Evolutionary conservation across 495 filamentous ascomycete species (phyloP).

Genomic region (Geoglossum glabrum): DNA sequence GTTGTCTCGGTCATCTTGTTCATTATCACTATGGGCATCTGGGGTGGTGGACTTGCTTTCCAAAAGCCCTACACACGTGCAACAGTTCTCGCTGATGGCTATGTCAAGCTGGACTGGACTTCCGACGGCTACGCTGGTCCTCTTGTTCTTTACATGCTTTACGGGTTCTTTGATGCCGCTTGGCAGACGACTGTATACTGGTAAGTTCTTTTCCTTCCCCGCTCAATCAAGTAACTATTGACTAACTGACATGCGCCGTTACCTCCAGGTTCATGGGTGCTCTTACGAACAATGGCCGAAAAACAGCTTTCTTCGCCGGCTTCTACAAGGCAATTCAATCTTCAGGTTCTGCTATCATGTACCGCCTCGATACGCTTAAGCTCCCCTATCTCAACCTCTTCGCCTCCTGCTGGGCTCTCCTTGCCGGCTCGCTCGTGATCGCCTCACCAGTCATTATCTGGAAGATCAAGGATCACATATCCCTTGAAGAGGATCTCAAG

Average conservation of each 20-base stretch:
- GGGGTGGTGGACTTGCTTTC: constrained; percentile 75
- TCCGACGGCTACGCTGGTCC: constrained; percentile 51
- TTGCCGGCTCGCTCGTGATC: constrained; percentile 47
- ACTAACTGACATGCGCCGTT: background rate
- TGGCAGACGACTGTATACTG: constrained; percentile 82
- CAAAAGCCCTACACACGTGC: constrained; percentile 42
- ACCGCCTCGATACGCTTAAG: constrained; percentile 24
- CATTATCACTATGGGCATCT: constrained; percentile 58
- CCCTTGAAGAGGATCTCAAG: constrained; percentile 57
- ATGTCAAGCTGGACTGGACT: constrained; percentile 39
- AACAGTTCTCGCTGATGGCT: constrained; percentile 16
- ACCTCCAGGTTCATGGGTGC: constrained; percentile 56
- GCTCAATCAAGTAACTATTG: background rate
- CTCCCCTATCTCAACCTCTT: constrained; percentile 13
- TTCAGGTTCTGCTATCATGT: constrained; percentile 76
- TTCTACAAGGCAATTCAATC: constrained; percentile 98
- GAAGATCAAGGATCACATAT: constrained; percentile 53
- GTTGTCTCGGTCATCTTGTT: constrained; percentile 43
- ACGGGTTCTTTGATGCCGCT: constrained; percentile 74
- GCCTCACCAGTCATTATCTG: constrained; percentile 63
- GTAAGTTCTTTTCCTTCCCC: constrained; percentile 25
- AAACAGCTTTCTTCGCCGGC: constrained; percentile 79
- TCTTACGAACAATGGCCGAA: constrained; percentile 39
- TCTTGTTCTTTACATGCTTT: constrained; percentile 86
- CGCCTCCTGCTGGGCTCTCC: constrained; percentile 47